These are phyloP conservation scores for Lentinus polychrous DNA, from an alignment of 1,284 basidiomycete species.

Conservation along the genomic window DNA sequence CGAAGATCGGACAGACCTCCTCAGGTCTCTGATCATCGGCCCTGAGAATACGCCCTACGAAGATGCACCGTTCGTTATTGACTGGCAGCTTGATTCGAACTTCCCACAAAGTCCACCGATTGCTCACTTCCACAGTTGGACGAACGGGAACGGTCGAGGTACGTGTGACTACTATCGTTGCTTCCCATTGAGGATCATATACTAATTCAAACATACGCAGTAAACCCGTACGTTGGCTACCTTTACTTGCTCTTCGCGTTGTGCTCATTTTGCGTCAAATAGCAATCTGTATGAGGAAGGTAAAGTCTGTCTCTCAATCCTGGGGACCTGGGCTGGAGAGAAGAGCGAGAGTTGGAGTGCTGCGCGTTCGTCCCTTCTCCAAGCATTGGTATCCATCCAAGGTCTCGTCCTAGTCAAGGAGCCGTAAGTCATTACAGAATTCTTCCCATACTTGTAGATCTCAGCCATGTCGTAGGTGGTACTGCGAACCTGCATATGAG, in stretches of 20 bases:
- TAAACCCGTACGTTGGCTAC: background rate
- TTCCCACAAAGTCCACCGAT: conserved; percentile 85
- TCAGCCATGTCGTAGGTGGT: conserved; percentile 50
- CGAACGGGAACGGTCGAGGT: conserved; percentile 88
- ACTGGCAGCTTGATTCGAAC: conserved; percentile 85
- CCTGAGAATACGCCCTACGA: conserved; percentile 92
- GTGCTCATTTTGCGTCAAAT: background rate
- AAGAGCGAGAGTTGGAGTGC: conserved; percentile 82
- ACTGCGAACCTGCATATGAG: conserved; percentile 88
- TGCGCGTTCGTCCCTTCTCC: conserved; percentile 76
- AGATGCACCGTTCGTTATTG: conserved; percentile 91
- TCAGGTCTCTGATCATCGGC: conserved; percentile 87
- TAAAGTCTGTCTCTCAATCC: conserved; percentile 88
- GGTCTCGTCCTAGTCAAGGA: conserved; percentile 89
- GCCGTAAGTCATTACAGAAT: conserved; percentile 50
- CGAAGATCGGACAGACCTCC: conserved; percentile 79
- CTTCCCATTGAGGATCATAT: background rate
- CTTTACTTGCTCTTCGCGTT: background rate
- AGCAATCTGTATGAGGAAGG: conserved; percentile 94
- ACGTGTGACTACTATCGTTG: conserved; percentile 20
- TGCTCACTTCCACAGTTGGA: conserved; percentile 92
- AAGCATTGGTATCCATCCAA: conserved; percentile 91
- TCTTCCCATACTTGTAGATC: background rate
- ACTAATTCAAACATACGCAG: background rate
- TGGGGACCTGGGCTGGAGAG: conserved; percentile 91